Base-by-base conservation (phyloP, 805 yeast genomes). In the Wickerhamiella australiensis region DNA sequence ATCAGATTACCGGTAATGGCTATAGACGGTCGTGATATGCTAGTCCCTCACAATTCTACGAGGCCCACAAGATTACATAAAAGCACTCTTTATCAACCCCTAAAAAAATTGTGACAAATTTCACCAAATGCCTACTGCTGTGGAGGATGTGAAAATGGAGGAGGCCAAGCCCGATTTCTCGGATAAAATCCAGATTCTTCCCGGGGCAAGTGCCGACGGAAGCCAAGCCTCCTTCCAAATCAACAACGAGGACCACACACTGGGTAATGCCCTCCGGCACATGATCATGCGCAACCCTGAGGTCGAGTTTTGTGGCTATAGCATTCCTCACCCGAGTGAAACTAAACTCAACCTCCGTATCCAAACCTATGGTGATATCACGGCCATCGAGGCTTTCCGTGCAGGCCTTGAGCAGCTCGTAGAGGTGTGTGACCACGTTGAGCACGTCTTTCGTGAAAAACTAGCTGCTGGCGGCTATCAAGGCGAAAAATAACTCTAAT, bases 321-420 rank as follows among this genome's bases (percentile, higher is more conserved):
- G 96, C 41, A 92, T 92, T 57, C 98, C 98, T 9, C 98, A 92
- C 67, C 98, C 98, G 17, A 85, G 95, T 31, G 98, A 92, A 68
- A 74, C 85, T 53, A 82, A 83, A 57, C 71, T 92, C 67, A 86
- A 92, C 68, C 65, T 92, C 51, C 79, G 98, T 68, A 86, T 92
- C 55, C 98, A 92, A 69, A 92, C 98, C 0, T 88, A 87, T 62
- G 96, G 79, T 26, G 69, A 70, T 7, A 75, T 78, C 56, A 81
- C 96, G 3, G 97, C 97, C 3, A 79, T 85, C 36, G 95, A 90
- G 64, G 97, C 96, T 1, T 73, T 92, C 40, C 88, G 85, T 59
- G 85, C 86, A 65, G 97, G 97, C 21, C 74, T 92, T 53, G 84
- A 83, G 54, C 94, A 88, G 62, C 73, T 92, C 57, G 73, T 80